Evolutionary conservation across 192 early-diverging fungal genomes (phyloP).

Genomic region (Kickxella alabastrina): DNA sequence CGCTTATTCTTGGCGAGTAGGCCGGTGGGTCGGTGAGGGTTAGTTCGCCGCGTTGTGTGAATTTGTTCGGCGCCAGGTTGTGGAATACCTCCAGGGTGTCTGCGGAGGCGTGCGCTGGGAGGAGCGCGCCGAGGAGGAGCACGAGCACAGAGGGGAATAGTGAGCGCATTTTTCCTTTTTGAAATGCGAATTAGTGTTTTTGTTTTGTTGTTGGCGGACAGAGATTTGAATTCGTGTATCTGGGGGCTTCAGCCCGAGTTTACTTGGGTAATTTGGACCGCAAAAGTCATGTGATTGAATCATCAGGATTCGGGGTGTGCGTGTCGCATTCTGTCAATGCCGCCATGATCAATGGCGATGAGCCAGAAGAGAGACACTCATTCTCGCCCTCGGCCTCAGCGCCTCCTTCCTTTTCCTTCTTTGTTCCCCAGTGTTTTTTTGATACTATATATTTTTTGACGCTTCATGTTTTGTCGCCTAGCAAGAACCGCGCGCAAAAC

Average conservation of each 20-base stretch:
- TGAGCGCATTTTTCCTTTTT: no score
- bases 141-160: no score
- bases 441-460: not conserved
- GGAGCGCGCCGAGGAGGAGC: conserved; percentile 2
- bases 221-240: no score
- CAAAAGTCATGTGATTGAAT: not conserved
- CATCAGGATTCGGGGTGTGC: no score
- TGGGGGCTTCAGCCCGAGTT: no score
- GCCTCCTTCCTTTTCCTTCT: not conserved
- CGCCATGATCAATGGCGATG: no score
- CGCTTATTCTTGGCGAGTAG: conserved; percentile 21
- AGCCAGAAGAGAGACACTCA: no score
- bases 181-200: not conserved
- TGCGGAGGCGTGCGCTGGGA: not conserved
- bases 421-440: not conserved
- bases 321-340: no score
- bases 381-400: no score
- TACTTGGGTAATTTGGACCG: no score
- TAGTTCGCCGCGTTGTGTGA: conserved; percentile 39
- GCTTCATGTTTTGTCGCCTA: conserved; percentile 26
- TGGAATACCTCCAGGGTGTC: conserved; percentile 39
- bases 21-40: conserved; percentile 19
- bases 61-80: conserved; percentile 10
- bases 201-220: no score
- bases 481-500: conserved; percentile 21